A percentile compares a stretch with the other conserved stretches of the same genome.
Conservation (phyloP, 805 yeast species). For the Myxozyma geophila region DNA sequence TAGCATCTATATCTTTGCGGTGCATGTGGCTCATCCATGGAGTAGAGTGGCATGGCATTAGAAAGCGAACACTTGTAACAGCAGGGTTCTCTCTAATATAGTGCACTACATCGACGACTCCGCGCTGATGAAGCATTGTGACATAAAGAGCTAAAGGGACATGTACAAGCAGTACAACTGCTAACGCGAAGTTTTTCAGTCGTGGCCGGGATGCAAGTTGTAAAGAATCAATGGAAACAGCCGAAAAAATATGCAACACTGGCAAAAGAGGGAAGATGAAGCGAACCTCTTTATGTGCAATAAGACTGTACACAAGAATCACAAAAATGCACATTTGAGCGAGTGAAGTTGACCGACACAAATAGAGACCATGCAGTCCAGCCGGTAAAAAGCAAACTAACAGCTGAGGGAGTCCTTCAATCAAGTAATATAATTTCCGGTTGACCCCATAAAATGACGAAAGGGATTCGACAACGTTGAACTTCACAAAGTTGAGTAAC, state of each 20-base stretch:
- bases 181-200: slow-evolving; percentile 7
- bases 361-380: slow-evolving; percentile 52
- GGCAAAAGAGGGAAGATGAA: slow-evolving; percentile 89
- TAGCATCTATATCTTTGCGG: slow-evolving; percentile 55
- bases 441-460: slow-evolving; percentile 85
- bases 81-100: slow-evolving; percentile 52
- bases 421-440: slow-evolving; percentile 81
- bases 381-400: slow-evolving; percentile 70
- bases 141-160: slow-evolving; percentile 55
- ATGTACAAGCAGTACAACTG: slow-evolving; percentile 47
- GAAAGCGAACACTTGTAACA: slow-evolving; percentile 65
- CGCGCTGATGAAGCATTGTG: slow-evolving; percentile 78
- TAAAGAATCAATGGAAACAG: slow-evolving; percentile 44
- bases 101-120: slow-evolving; percentile 72
- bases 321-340: slow-evolving; percentile 49
- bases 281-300: slow-evolving; percentile 88
- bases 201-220: background rate
- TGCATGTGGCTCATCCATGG: slow-evolving; percentile 92
- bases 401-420: slow-evolving; percentile 81
- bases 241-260: slow-evolving; percentile 58
- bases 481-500: slow-evolving; percentile 67
- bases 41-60: slow-evolving; percentile 97
- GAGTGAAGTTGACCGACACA: slow-evolving; percentile 41
- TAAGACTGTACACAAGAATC: slow-evolving; percentile 60
- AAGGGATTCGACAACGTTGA: slow-evolving; percentile 73